These are phyloP conservation scores for Claviceps sp. DNA, from an alignment of 2,329 filamentous ascomycete genomes.

Conservation along the genomic window DNA sequence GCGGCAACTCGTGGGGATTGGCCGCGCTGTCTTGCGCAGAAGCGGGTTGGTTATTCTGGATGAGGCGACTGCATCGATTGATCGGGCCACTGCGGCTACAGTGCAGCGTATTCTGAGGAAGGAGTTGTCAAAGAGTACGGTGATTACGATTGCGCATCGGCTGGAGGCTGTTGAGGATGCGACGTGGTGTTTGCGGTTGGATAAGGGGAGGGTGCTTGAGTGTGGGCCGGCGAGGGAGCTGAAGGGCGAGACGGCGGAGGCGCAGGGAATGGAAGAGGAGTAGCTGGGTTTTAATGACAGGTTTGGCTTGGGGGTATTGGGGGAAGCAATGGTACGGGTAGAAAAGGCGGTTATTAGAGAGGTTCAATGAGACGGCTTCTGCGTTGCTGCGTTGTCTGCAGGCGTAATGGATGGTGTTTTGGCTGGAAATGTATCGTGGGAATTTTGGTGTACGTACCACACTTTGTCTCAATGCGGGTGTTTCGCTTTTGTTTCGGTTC, in stretches of 20 bases:
- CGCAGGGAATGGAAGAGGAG: too few relatives aligned
- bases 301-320: too few relatives aligned
- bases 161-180: conserved; percentile 48
- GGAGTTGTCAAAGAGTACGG: conserved; percentile 41
- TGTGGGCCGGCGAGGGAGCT: conserved; percentile 26
- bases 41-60: conserved; percentile 51
- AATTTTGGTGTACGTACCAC: too few relatives aligned
- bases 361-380: too few relatives aligned
- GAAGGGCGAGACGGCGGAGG: not conserved
- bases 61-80: conserved; percentile 51
- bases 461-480: too few relatives aligned
- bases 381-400: too few relatives aligned
- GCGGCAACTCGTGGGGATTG: conserved; percentile 47
- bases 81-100: conserved; percentile 41
- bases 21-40: conserved; percentile 43
- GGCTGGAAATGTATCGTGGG: too few relatives aligned
- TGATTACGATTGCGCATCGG: conserved; percentile 54
- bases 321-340: too few relatives aligned
- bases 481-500: too few relatives aligned
- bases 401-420: too few relatives aligned
- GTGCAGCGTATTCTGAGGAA: conserved; percentile 45
- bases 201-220: conserved; percentile 36
- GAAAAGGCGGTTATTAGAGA: too few relatives aligned
- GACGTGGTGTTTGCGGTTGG: conserved; percentile 39
- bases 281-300: too few relatives aligned